These are phyloP conservation scores for Suillus variegatus DNA, from an alignment of 768 basidiomycete genomes.

Conservation along the genomic window DNA sequence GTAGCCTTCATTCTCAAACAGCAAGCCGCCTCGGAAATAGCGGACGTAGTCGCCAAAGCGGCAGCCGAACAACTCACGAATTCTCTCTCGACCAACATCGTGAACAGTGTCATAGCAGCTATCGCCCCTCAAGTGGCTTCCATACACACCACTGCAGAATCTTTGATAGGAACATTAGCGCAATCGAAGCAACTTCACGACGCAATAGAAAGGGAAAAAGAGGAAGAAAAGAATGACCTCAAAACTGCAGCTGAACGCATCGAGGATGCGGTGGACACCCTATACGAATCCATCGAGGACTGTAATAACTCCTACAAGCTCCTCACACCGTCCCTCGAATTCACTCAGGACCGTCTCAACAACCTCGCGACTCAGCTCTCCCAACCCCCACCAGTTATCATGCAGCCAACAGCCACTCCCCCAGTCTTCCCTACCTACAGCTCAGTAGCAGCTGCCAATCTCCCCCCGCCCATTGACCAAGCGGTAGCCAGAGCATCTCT, in stretches of 20 bases:
- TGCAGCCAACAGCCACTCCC: too few relatives aligned
- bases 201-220: background rate
- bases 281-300: background rate
- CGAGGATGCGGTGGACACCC: background rate
- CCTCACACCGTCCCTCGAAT: background rate
- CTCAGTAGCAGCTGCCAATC: rapidly evolving
- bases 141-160: background rate
- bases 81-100: background rate
- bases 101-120: background rate
- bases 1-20: background rate
- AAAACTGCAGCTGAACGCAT: background rate
- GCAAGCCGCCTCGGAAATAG: background rate
- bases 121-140: background rate
- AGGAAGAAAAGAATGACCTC: background rate
- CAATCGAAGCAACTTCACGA: too few relatives aligned
- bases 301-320: background rate
- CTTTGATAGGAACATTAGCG: too few relatives aligned
- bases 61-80: background rate
- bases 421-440: background rate
- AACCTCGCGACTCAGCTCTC: background rate
- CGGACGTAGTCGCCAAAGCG: rapidly evolving
- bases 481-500: background rate
- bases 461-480: background rate
- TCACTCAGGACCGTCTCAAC: background rate
- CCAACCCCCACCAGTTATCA: too few relatives aligned